Evolutionary conservation across 2,329 filamentous ascomycete genomes (phyloP).

Genomic region (Fusarium floridanum): DNA sequence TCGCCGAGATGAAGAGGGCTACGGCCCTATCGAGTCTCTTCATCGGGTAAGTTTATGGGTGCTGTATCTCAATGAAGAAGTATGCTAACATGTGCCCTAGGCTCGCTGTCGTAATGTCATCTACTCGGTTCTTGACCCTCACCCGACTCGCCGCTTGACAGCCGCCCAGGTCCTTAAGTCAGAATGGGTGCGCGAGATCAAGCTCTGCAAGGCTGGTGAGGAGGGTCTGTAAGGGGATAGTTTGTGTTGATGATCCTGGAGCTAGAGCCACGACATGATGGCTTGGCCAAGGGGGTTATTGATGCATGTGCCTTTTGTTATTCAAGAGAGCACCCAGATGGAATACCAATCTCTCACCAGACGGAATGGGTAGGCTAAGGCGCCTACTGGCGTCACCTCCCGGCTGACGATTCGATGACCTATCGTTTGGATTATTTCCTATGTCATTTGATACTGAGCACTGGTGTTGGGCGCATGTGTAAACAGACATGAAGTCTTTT

Average conservation of each 20-base stretch:
- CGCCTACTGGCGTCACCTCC: slow-evolving; percentile 21
- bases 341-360: slow-evolving; percentile 21
- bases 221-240: slow-evolving; percentile 78
- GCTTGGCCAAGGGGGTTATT: not conserved
- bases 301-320: not conserved
- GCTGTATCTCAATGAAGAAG: not conserved
- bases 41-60: slow-evolving; percentile 80
- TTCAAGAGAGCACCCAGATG: slow-evolving; percentile 16
- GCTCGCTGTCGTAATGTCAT: slow-evolving; percentile 98
- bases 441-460: slow-evolving; percentile 49
- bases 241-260: not conserved
- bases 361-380: slow-evolving; percentile 31
- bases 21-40: slow-evolving; percentile 94
- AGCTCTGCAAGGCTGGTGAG: slow-evolving; percentile 95
- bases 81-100: slow-evolving; percentile 60
- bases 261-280: slow-evolving; percentile 7
- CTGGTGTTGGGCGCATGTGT: slow-evolving; percentile 51
- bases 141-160: slow-evolving; percentile 90
- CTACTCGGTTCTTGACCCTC: slow-evolving; percentile 97
- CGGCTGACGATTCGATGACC: slow-evolving; percentile 45
- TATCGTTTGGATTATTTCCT: slow-evolving; percentile 42
- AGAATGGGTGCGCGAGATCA: slow-evolving; percentile 98
- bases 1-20: slow-evolving; percentile 92
- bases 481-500: slow-evolving; percentile 36
- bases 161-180: slow-evolving; percentile 97